Evolutionary conservation across 768 basidiomycete species (phyloP).

Genomic region (Sutorius australiensis): DNA sequence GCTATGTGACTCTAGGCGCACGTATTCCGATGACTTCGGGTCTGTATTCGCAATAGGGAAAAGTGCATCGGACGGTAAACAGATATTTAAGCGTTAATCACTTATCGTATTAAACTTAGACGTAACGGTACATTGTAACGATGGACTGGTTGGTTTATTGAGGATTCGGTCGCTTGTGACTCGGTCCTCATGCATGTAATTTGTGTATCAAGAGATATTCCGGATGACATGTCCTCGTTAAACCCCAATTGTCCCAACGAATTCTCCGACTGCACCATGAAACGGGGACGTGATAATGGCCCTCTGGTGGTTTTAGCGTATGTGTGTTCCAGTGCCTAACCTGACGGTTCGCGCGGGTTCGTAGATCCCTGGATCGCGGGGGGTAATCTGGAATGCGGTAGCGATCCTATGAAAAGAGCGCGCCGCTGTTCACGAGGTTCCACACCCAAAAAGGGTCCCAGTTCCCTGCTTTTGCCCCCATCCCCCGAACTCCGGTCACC

Average conservation of each 20-base stretch:
- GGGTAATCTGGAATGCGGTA: too few species aligned
- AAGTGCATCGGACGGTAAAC: not conserved
- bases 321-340: too few species aligned
- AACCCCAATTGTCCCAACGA: too few species aligned
- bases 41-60: not conserved
- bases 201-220: not conserved
- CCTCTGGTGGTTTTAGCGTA: too few species aligned
- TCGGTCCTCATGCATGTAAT: not conserved
- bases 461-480: too few species aligned
- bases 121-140: not conserved
- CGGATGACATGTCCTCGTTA: too few species aligned
- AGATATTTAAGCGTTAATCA: not conserved
- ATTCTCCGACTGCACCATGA: too few species aligned
- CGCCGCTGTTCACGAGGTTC: not conserved
- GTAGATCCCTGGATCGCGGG: too few species aligned
- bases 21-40: not conserved
- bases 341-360: too few species aligned
- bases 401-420: not conserved
- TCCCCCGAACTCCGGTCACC: not conserved
- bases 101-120: not conserved
- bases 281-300: too few species aligned
- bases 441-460: not conserved
- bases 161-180: not conserved
- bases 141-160: not conserved
- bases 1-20: not conserved